Evolutionary conservation across 2,329 filamentous ascomycete species (phyloP).

Genomic region (Lojkania enalia): DNA sequence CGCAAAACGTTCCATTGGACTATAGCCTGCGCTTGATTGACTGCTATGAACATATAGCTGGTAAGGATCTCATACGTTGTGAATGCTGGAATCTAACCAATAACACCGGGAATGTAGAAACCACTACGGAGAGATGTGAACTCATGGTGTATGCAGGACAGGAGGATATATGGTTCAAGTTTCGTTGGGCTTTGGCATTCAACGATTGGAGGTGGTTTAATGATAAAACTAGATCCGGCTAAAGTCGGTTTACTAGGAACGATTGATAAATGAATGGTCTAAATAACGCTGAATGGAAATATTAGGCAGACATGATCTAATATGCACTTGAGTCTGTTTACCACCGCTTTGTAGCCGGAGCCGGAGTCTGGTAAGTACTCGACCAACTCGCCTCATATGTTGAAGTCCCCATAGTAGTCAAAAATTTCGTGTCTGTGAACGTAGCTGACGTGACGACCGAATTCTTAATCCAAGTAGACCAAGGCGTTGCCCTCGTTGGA

Average conservation of each 20-base stretch:
- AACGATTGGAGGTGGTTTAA: neutral
- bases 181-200: neutral
- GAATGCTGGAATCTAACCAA: neutral
- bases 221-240: neutral
- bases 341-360: conserved; percentile 19
- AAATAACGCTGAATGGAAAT: neutral
- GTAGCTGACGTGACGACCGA: conserved; percentile 29
- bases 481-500: conserved; percentile 27
- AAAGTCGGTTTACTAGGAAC: neutral
- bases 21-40: neutral
- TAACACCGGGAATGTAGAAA: neutral
- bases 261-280: neutral
- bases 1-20: neutral
- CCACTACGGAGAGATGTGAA: neutral
- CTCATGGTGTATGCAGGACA: neutral
- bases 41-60: neutral
- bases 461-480: conserved; percentile 35
- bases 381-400: conserved; percentile 29
- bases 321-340: conserved; percentile 6
- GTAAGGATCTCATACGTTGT: neutral
- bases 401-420: conserved; percentile 27
- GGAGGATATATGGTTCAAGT: neutral
- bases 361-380: conserved; percentile 22
- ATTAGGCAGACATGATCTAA: neutral
- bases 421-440: conserved; percentile 25